These are phyloP conservation scores for Trypanosoma avium DNA, from an alignment of 208 protist species.

Conservation along the genomic window DNA sequence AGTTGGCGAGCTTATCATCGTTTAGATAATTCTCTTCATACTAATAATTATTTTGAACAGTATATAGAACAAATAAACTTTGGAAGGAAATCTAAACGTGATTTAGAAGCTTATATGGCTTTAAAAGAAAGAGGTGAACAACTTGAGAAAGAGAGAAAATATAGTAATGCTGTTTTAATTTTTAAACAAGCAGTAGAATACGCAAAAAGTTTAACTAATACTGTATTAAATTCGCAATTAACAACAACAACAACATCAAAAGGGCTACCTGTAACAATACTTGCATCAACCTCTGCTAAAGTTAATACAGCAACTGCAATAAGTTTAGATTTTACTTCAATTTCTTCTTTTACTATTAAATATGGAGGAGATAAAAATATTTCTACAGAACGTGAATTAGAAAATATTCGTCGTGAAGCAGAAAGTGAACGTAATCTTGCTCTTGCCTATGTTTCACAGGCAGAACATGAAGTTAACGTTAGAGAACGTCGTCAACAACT, in stretches of 20 bases:
- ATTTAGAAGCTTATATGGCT: slow-evolving; percentile 55
- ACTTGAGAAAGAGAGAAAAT: slow-evolving; percentile 59
- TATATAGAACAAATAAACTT: slow-evolving; percentile 55
- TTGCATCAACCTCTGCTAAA: no score
- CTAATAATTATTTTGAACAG: slow-evolving; percentile 65
- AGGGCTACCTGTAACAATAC: background rate
- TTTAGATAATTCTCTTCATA: slow-evolving; percentile 46
- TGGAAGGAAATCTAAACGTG: slow-evolving; percentile 35
- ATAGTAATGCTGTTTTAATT: slow-evolving; percentile 42
- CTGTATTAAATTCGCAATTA: background rate
- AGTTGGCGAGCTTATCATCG: slow-evolving; percentile 67
- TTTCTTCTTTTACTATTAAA: background rate
- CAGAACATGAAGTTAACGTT: slow-evolving; percentile 89
- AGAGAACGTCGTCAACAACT: slow-evolving; percentile 64
- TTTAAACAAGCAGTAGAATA: slow-evolving; percentile 63
- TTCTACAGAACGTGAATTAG: slow-evolving; percentile 38
- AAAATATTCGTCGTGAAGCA: slow-evolving; percentile 56
- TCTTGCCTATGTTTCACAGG: slow-evolving; percentile 73
- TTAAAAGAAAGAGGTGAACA: slow-evolving; percentile 80
- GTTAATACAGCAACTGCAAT: background rate
- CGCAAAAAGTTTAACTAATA: slow-evolving; percentile 25
- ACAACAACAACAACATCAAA: background rate
- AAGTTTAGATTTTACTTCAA: background rate
- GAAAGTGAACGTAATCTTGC: slow-evolving; percentile 88
- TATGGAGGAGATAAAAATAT: background rate